These are phyloP conservation scores for Carex sylvatica DNA, from an alignment of 202 grass and related monocot species.

Conservation along the genomic window DNA sequence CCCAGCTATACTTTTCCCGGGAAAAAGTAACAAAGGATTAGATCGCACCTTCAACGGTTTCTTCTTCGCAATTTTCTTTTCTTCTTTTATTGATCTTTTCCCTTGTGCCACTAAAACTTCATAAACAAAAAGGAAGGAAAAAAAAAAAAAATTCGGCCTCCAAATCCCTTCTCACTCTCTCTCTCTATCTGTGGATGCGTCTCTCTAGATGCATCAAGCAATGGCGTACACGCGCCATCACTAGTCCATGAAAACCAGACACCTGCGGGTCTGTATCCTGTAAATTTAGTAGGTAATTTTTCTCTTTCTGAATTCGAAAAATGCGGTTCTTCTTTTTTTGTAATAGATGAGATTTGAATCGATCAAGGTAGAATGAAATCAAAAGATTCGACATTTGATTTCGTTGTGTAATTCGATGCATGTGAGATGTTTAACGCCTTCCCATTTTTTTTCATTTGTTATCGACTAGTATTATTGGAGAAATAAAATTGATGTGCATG, in stretches of 20 bases:
- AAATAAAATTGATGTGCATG: neutral
- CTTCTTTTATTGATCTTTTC: neutral
- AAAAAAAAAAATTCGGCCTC: neutral
- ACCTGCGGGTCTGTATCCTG: neutral
- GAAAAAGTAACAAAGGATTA: constrained; percentile 13
- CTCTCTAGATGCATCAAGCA: constrained; percentile 12
- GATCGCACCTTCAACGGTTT: constrained; percentile 30
- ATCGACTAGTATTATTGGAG: neutral
- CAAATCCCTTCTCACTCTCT: neutral
- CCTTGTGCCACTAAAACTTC: constrained; percentile 1
- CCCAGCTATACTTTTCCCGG: constrained; percentile 15
- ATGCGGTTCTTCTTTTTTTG: neutral
- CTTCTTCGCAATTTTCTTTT: neutral
- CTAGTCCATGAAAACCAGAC: neutral
- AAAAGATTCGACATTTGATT: neutral
- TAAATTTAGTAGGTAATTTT: neutral
- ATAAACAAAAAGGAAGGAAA: neutral
- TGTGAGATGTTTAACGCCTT: neutral
- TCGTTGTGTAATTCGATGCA: neutral
- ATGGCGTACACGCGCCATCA: constrained; percentile 9
- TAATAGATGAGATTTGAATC: constrained; percentile 9
- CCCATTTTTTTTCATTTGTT: neutral
- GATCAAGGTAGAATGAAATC: constrained; percentile 4
- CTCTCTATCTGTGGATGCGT: neutral
- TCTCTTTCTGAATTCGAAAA: constrained; percentile 6